These are phyloP conservation scores for Cutaneotrichosporon daszewskae DNA, from an alignment of 1,284 basidiomycete species.

Conservation along the genomic window DNA sequence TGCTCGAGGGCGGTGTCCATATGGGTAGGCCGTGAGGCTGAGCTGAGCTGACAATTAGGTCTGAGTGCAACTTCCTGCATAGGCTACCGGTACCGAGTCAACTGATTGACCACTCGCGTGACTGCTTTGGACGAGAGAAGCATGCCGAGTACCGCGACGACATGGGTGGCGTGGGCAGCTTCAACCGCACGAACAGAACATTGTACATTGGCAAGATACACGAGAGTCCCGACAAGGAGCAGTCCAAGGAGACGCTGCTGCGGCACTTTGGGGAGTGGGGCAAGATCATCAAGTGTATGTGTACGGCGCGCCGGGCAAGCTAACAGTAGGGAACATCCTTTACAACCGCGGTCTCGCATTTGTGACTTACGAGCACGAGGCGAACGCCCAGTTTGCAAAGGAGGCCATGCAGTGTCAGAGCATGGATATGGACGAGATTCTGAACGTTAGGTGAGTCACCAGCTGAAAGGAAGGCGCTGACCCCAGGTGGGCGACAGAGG, in stretches of 20 bases:
- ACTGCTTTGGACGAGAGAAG: slow-evolving; percentile 96
- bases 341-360: slow-evolving; percentile 94
- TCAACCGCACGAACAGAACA: slow-evolving; percentile 88
- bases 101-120: slow-evolving; percentile 84
- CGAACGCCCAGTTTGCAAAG: slow-evolving; percentile 91
- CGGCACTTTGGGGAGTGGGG: slow-evolving; percentile 97
- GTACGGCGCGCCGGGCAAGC: neutral
- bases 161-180: slow-evolving; percentile 98
- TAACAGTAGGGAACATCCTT: slow-evolving; percentile 68
- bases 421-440: slow-evolving; percentile 92
- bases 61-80: slow-evolving; percentile 94
- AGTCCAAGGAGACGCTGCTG: slow-evolving; percentile 82
- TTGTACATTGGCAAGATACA: slow-evolving; percentile 91
- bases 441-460: slow-evolving; percentile 70
- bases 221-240: slow-evolving; percentile 76
- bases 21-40: slow-evolving; percentile 61
- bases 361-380: slow-evolving; percentile 85
- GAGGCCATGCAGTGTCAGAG: slow-evolving; percentile 99
- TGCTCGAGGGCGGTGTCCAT: slow-evolving; percentile 91
- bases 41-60: no score
- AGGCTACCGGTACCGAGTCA: slow-evolving; percentile 67
- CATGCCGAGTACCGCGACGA: slow-evolving; percentile 97
- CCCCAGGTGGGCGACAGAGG: slow-evolving; percentile 80
- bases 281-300: slow-evolving; percentile 84
- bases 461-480: neutral